Evolutionary conservation across 192 early-diverging fungal species (phyloP).

Genomic region (Podila clonocystis): DNA sequence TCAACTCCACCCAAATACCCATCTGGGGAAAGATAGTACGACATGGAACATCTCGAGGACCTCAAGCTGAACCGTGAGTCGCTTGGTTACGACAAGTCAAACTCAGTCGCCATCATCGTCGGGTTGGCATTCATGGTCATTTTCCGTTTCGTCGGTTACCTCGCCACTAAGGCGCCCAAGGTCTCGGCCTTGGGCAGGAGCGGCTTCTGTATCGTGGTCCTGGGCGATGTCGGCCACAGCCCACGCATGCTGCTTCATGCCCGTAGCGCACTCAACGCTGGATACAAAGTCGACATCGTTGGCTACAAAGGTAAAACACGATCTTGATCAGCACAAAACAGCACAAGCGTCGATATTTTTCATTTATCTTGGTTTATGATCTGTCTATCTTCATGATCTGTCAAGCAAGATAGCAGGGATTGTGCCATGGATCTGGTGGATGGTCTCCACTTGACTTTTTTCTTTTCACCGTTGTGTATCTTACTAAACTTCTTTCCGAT

Average conservation of each 20-base stretch:
- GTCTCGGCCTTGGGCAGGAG: slow-evolving; percentile 28
- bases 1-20: not conserved
- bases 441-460: slow-evolving; percentile 12
- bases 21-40: not conserved
- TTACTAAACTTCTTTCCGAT: not conserved
- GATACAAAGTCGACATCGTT: slow-evolving; percentile 81
- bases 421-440: slow-evolving; percentile 12
- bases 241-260: slow-evolving; percentile 96
- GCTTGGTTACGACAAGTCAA: slow-evolving; percentile 46
- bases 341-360: not conserved
- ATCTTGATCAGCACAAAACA: not conserved
- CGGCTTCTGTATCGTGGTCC: slow-evolving; percentile 65
- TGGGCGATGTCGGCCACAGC: slow-evolving; percentile 87
- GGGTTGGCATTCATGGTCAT: slow-evolving; percentile 50
- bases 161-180: slow-evolving; percentile 37
- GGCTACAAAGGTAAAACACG: slow-evolving; percentile 76
- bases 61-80: slow-evolving; percentile 31
- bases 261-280: slow-evolving; percentile 72
- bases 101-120: slow-evolving; percentile 45
- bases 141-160: slow-evolving; percentile 47
- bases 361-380: not conserved
- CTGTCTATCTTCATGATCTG: not conserved
- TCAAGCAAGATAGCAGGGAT: no score
- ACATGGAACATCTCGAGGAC: slow-evolving; percentile 10
- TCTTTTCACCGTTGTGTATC: not conserved